A percentile compares a stretch with the other conserved stretches of the same genome.
These are phyloP conservation scores for Hirschioporus abietinus DNA, from an alignment of 768 basidiomycete species.

Conservation along the genomic window DNA sequence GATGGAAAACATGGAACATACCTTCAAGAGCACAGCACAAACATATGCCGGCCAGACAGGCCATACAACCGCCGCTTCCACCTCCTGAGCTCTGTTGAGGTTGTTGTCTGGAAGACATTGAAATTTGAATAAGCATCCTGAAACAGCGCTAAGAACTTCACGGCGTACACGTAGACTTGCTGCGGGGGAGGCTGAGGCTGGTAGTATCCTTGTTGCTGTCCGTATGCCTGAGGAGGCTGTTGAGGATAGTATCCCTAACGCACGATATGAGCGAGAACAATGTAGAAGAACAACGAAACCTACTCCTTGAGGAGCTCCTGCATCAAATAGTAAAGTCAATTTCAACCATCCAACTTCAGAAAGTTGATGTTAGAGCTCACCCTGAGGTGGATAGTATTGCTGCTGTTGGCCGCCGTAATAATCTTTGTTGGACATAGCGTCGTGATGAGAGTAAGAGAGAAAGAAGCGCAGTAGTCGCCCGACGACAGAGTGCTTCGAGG, in stretches of 20 bases:
- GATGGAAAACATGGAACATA: neutral
- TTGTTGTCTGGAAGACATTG: neutral
- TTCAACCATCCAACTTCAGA: neutral
- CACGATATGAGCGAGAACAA: neutral
- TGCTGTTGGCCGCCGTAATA: constrained; percentile 3
- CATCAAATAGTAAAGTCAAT: neutral
- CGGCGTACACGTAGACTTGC: constrained; percentile 2
- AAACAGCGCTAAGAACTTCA: neutral
- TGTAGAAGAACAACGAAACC: neutral
- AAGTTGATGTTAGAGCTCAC: neutral
- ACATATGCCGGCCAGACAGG: constrained; percentile 2
- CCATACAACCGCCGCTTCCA: constrained; percentile 2
- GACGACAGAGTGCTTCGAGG: neutral
- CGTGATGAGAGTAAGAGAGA: neutral
- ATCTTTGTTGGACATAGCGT: constrained; percentile 3
- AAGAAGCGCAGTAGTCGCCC: neutral
- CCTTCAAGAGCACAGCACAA: constrained; percentile 1
- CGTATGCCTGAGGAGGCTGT: constrained; percentile 5
- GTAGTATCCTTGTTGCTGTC: neutral
- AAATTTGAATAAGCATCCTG: neutral
- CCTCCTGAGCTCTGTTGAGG: neutral
- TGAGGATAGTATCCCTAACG: constrained; percentile 1
- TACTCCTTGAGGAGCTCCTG: constrained; percentile 1
- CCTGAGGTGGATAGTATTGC: constrained; percentile 3
- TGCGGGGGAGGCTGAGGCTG: constrained; percentile 1